A percentile compares a stretch with the other conserved stretches of the same genome.
phyloP scores from a whole-genome alignment of 2,329 filamentous ascomycete species.

The Cladosporium phlei region DNA sequence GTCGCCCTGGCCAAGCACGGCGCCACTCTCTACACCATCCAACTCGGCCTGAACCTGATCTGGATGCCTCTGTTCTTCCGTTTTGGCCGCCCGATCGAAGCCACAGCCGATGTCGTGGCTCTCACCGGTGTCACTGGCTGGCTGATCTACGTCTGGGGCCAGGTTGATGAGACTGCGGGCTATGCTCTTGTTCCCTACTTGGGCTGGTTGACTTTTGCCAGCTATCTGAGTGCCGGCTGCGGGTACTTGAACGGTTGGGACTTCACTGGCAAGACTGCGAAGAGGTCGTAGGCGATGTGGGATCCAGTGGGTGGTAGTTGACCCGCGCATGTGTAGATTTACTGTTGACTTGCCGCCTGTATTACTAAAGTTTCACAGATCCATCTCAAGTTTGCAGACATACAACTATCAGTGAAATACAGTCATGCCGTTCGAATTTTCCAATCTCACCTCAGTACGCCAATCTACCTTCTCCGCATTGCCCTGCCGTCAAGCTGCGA shows the following conservation, averaged over 20 bases:
- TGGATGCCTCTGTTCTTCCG: slow-evolving; percentile 95
- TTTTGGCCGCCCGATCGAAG: slow-evolving; percentile 66
- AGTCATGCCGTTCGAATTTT: too few relatives aligned
- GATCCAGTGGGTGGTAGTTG: background rate
- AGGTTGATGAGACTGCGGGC: slow-evolving; percentile 66
- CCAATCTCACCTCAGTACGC: too few relatives aligned
- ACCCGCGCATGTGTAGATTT: too few relatives aligned
- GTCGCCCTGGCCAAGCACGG: slow-evolving; percentile 59
- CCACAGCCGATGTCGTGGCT: slow-evolving; percentile 68
- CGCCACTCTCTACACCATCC: slow-evolving; percentile 77
- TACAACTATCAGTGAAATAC: too few relatives aligned
- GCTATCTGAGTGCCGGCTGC: slow-evolving; percentile 63
- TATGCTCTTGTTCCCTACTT: slow-evolving; percentile 77
- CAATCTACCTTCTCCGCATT: too few relatives aligned
- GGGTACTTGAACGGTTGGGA: slow-evolving; percentile 40
- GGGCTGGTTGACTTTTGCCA: slow-evolving; percentile 81
- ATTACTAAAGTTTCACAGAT: too few relatives aligned
- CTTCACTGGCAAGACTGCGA: slow-evolving; percentile 12
- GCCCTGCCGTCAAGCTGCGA: too few relatives aligned
- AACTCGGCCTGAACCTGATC: slow-evolving; percentile 76
- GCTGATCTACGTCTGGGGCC: slow-evolving; percentile 69
- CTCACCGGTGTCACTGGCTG: slow-evolving; percentile 69
- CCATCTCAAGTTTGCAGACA: too few relatives aligned
- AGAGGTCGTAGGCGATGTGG: slow-evolving; percentile 1
- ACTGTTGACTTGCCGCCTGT: too few relatives aligned